Conservation (phyloP, 495 filamentous ascomycete genomes). For the Xylaria curta region DNA sequence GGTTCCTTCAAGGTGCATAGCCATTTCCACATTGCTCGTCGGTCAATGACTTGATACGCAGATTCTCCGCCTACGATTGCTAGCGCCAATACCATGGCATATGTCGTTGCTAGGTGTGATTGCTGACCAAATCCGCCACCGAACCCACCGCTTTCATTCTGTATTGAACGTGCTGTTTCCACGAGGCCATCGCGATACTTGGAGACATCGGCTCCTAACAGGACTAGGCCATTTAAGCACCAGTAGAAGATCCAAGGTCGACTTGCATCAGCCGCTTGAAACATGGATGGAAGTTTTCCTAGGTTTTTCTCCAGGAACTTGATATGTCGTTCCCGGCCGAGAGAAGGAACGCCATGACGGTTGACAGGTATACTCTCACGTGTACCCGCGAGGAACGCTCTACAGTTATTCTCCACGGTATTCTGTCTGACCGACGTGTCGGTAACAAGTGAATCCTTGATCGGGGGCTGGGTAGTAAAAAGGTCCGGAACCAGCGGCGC, state of each 20-base stretch:
- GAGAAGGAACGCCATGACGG: slow-evolving; percentile 70
- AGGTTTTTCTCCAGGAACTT: slow-evolving; percentile 75
- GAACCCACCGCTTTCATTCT: slow-evolving; percentile 86
- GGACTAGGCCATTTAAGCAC: slow-evolving; percentile 73
- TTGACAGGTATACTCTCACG: slow-evolving; percentile 59
- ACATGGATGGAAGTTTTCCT: slow-evolving; percentile 66
- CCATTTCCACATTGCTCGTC: slow-evolving; percentile 87
- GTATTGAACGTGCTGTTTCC: slow-evolving; percentile 74
- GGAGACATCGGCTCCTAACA: slow-evolving; percentile 78
- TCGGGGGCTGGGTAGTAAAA: slow-evolving; percentile 66
- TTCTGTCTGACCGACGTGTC: slow-evolving; percentile 70
- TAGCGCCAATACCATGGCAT: slow-evolving; percentile 79
- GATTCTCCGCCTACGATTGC: slow-evolving; percentile 76
- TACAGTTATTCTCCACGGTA: slow-evolving; percentile 68
- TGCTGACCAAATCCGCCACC: slow-evolving; percentile 91
- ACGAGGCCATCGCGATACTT: slow-evolving; percentile 71
- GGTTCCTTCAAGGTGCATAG: slow-evolving; percentile 81
- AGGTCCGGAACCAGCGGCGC: slow-evolving; percentile 64
- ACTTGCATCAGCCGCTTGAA: slow-evolving; percentile 76
- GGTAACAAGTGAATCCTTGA: slow-evolving; percentile 74
- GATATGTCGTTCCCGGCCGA: slow-evolving; percentile 74
- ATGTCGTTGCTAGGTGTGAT: slow-evolving; percentile 86
- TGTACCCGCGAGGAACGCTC: slow-evolving; percentile 68
- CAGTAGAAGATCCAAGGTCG: slow-evolving; percentile 95
- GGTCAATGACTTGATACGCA: slow-evolving; percentile 76